A percentile compares a stretch with the other conserved stretches of the same genome.
Conservation (phyloP, 805 yeast species). For the Hanseniaspora taiwanica region DNA sequence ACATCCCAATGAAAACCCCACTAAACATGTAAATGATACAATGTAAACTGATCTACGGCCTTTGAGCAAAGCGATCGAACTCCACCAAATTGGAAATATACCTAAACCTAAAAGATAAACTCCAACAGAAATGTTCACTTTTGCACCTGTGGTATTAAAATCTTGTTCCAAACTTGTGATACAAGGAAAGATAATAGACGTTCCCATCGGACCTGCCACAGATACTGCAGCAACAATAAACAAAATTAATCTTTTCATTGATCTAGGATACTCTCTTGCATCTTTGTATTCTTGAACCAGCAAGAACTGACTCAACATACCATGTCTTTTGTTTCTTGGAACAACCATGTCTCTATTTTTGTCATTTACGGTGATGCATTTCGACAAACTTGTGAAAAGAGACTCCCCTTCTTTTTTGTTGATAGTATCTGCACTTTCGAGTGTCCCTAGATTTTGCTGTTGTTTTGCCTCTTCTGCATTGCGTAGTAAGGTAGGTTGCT, state of each 20-base stretch:
- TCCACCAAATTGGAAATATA: conserved; percentile 82
- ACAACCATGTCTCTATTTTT: conserved; percentile 11
- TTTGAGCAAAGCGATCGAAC: conserved; percentile 56
- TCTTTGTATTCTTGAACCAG: conserved; percentile 59
- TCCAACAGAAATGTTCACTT: conserved; percentile 71
- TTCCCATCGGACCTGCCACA: conserved; percentile 79
- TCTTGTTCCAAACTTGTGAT: conserved; percentile 42
- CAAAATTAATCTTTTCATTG: conserved; percentile 41
- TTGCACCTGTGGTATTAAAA: conserved; percentile 41
- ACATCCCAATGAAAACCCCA: conserved; percentile 60
- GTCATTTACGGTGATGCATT: neutral
- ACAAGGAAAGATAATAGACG: conserved; percentile 73
- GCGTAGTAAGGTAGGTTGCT: neutral
- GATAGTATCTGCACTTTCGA: neutral
- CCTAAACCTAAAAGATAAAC: conserved; percentile 64
- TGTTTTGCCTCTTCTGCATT: neutral
- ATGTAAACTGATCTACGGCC: conserved; percentile 70
- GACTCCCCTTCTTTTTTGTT: neutral
- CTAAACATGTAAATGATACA: conserved; percentile 47
- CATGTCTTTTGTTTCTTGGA: conserved; percentile 35
- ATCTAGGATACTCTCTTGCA: conserved; percentile 46
- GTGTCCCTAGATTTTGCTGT: too few relatives aligned
- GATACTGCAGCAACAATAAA: conserved; percentile 61
- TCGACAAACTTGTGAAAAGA: neutral
- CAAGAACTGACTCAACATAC: conserved; percentile 38